phyloP scores from a whole-genome alignment of 805 yeast genomes.

The Barnettozyma botsteinii region DNA sequence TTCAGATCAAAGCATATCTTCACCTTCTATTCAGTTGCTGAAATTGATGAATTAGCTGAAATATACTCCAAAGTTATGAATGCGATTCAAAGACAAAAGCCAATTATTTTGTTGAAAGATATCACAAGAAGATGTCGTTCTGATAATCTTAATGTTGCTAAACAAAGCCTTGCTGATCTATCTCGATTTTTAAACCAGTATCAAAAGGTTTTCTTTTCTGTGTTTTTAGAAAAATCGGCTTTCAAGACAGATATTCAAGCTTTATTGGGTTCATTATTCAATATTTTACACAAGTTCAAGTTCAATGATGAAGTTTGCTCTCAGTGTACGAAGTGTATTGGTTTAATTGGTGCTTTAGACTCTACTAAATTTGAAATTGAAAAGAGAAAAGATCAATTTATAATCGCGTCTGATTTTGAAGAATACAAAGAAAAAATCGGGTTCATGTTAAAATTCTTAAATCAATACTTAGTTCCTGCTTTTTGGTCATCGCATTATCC shows the following conservation, averaged over 20 bases:
- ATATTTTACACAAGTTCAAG: conserved; percentile 52
- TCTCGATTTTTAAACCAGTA: conserved; percentile 45
- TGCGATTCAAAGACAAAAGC: conserved; percentile 28
- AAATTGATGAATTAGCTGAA: conserved; percentile 33
- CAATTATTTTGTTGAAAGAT: conserved; percentile 39
- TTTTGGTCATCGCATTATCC: conserved; percentile 92
- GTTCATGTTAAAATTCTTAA: conserved; percentile 61
- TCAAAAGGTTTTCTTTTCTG: conserved; percentile 43
- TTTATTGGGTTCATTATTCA: conserved; percentile 47
- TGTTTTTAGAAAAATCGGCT: conserved; percentile 32
- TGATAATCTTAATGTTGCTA: conserved; percentile 64
- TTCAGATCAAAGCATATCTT: conserved; percentile 39
- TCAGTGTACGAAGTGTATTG: conserved; percentile 62
- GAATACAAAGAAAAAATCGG: conserved; percentile 55
- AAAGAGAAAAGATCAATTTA: conserved; percentile 35
- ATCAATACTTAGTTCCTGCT: conserved; percentile 67
- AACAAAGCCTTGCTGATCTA: conserved; percentile 65
- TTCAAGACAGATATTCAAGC: conserved; percentile 34
- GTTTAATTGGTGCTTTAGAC: conserved; percentile 75
- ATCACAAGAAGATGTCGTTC: conserved; percentile 51
- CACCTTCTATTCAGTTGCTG: conserved; percentile 49
- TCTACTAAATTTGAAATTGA: conserved; percentile 45
- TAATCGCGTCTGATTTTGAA: conserved; percentile 57
- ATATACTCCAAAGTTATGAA: conserved; percentile 26
- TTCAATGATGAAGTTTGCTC: conserved; percentile 44